Evolutionary conservation across 2,329 filamentous ascomycete species (phyloP), one percentile per base, ranked within the genome.

Genomic region (Leptoxyphium fumago): DNA sequence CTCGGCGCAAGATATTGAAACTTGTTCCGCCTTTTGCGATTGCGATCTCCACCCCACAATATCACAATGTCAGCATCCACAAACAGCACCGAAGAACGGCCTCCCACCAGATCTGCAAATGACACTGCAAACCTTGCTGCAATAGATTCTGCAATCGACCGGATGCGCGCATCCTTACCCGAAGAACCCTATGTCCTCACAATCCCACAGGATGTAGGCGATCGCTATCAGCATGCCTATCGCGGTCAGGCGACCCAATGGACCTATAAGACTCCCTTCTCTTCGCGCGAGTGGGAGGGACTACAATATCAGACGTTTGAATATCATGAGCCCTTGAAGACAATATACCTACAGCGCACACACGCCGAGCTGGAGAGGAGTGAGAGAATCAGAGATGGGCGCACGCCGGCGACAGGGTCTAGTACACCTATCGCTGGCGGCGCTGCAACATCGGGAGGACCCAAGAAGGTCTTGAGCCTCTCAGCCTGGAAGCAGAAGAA

Each of bases 291-390:
- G 58, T 69, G 77, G 52, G 56, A 60, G 40, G 65, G 70, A 52
- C 64, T 77, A 43, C 77, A 80, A 55, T 80, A 80, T 57, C 67
- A 76, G 64, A 79, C 74, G 45, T 79, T 75, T 50, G 61, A 75
- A 43, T 73, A 71, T 45, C 74, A 76, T 56, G 72, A 77, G 54
- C 69, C 69, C 29, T 69, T 70, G 46, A 53, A 51, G 42, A 52
- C 52, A 28, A 53, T 59, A 48, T 57, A 52, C 42, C 50, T 54
- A 46, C 46, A 51, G 48, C 55, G 53, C 18, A 41, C 42, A n/a
- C 42, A 55, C 15, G 32, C 32, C 9, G 32, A 36, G 9, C 9
- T 36, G 32, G 32, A 36, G 32, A 36, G 32, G 32, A 36, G 32
- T 15, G 32, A 36, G 32, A 13, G 32, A 5, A 36, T 36, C 15